Evolutionary conservation across 202 grass and related monocot genomes (phyloP), one percentile per base, ranked within the genome.

Genomic region (Schoenoplectus tabernaemontani): DNA sequence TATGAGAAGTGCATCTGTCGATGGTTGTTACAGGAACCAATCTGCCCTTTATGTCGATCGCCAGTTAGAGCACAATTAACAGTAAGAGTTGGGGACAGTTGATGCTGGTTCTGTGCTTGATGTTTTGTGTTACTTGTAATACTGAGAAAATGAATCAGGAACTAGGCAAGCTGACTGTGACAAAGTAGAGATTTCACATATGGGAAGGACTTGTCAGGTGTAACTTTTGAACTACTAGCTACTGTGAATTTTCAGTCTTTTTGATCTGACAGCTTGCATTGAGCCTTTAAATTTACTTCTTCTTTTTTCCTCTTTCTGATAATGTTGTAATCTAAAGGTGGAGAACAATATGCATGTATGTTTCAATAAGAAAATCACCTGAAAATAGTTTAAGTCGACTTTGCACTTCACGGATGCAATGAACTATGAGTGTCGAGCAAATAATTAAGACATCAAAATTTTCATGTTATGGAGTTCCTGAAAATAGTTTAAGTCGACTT

Each of bases 21-120:
- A 28, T 82, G 80, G 80, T 66, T 74, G 32, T 16, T 59, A 51
- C 22, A 39, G 64, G 58, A 58, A 24, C 51, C 22, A 3, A 38
- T 13, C 3, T 82, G 80, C 53, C 80, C 80, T 43, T 71, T 82
- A 5, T 82, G 80, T 44, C 50, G 80, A 8, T 73, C 44, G 1
- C 68, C 68, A 6, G 42, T 73, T 50, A 32, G 23, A 69, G 64
- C 9, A 22, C 19, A 69, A 16, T 50, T 72, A 1, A 30, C 67
- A 30, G 22, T 71, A 13, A 48, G 22, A 28, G 43, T 48, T 32
- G 67, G 64, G 23, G 19, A 48, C 16, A 39, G 7, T 19, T 39
- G 7, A 65, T 9, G n/a, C 10, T 17, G 16, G 33, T 37, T 38
- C 16, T 50, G 13, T 53, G 48, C 16, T 4, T 59, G 57, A 59